Evolutionary conservation across 768 basidiomycete genomes (phyloP), one percentile per base, ranked within the genome.

Genomic region (Lactifluus subvellereus): DNA sequence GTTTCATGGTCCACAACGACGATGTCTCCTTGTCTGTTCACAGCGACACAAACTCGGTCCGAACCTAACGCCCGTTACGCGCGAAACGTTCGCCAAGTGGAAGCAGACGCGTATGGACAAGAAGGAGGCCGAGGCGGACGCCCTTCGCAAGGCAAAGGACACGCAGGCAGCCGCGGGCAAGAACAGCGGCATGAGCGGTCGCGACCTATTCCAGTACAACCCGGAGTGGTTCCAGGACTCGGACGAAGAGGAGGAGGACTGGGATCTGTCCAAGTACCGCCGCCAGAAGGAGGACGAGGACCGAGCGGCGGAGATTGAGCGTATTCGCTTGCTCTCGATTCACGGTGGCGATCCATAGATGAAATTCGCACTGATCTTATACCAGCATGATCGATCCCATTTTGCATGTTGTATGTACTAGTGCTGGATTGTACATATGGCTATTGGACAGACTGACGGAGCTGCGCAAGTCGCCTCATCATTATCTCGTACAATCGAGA

Each of bases 171-270:
- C 87, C 3, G 94, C 94, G 3, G 96, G 95, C 62, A 98, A 98
- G 84, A 86, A 78, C 71, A 82, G 77, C 38, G 97, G 97, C 52
- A 94, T 99, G 93, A 92, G 89, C 62, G 97, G 97, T 56, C 82
- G 93, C 75, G 97, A 98, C 76, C 77, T 99, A 89, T 96, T 97
- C 83, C 88, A 91, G 77, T 96, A 91, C 84, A 94, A 95, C 74
- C 89, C 93, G 18, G 91, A 94, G 69, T 93, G 91, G 89, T 94
- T 94, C 77, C 84, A 87, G 67, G 93, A 93, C 69, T 82, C 87
- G 55, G 84, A 82, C 32, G 84, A 78, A 3, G 78, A 70, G 20
- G 79, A 77, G 27, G 80, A 79, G 8, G 80, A 79, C 13, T 82
- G 78, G 78, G 81, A 82, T 65, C 56, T 81, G 30, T 69, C 73